Percentiles rank a stretch among this genome's conserved stretches.
Conservation (phyloP, 108 stramenopile genomes). For the Tribonema minus region DNA sequence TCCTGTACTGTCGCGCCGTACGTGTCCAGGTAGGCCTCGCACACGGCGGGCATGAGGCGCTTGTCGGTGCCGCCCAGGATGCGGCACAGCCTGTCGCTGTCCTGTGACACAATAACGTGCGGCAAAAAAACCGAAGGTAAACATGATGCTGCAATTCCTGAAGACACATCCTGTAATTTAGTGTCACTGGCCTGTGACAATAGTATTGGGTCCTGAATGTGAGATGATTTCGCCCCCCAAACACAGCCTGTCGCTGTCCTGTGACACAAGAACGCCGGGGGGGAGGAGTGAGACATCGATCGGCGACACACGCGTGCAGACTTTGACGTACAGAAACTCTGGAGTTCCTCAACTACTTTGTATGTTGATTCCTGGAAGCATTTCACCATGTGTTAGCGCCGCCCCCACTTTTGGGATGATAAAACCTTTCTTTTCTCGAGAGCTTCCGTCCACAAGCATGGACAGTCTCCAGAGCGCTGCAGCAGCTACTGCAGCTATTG, state of each 20-base stretch:
- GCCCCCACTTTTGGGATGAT: too few species aligned
- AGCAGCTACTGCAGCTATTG: too few species aligned
- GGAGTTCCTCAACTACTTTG: too few species aligned
- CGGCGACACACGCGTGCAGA: too few species aligned
- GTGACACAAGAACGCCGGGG: background rate
- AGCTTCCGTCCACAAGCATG: too few species aligned
- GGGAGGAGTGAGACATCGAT: slow-evolving; percentile 11
- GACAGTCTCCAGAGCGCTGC: too few species aligned
- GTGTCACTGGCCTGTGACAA: background rate
- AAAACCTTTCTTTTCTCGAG: too few species aligned
- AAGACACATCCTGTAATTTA: background rate
- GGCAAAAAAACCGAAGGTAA: slow-evolving; percentile 18
- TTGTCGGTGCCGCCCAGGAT: slow-evolving; percentile 39
- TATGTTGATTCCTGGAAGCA: too few species aligned
- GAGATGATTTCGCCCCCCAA: background rate
- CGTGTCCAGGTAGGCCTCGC: slow-evolving; percentile 7
- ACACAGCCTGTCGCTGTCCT: slow-evolving; percentile 3
- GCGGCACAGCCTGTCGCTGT: slow-evolving; percentile 4
- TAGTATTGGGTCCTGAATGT: background rate
- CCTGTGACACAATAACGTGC: background rate
- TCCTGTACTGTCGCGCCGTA: slow-evolving; percentile 17
- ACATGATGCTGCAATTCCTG: background rate
- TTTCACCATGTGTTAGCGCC: too few species aligned
- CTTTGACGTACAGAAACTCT: too few species aligned
- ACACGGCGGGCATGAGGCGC: slow-evolving; percentile 1